Evolutionary conservation across 176 grass and related monocot species (phyloP), one percentile per base, ranked within the genome.

Genomic region (Otatea glauca): DNA sequence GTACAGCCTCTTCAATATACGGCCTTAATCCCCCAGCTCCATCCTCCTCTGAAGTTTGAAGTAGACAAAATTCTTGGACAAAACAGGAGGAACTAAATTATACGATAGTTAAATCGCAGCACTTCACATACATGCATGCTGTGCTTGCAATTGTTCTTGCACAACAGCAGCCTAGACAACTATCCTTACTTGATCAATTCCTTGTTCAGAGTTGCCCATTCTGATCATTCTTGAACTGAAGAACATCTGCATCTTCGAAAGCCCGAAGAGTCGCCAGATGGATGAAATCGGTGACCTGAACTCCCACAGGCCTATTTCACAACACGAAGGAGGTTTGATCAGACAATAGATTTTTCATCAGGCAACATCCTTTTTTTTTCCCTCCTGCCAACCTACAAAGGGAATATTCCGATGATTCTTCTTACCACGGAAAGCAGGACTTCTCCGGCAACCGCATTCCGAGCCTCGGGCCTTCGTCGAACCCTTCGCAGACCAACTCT

Each of bases 401-500:
- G 60, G 32, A 70, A 24, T 11, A 38, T 43, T 51, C 4, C 54
- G 41, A 60, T 13, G 51, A n/a, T 84, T 54, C 16, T 41, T 18
- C 24, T 76, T 23, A 87, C 89, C 89, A 91, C 43, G 89, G 89
- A 15, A 87, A 87, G 75, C 80, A 80, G 11, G 88, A 81, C 85
- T 90, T 91, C 83, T 91, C 84, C 4, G 77, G 84, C 68, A 85
- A 29, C 48, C 38, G 77, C 63, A 45, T 83, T 65, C 84, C 84
- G 18, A 89, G 80, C 77, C 92, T 72, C 0, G 90, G 95, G 5
- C 95, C 92, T 87, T 97, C 95, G 21, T 97, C 95, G 43, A 90
- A 94, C 32, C 95, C 95, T 83, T 97, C 95, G 39, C 92, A 97
- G 80, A 97, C 82, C 70, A 94, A 47, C 68, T 97, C 95, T 29